phyloP scores from a whole-genome alignment of 768 basidiomycete genomes.

The Trametes cubensis region DNA sequence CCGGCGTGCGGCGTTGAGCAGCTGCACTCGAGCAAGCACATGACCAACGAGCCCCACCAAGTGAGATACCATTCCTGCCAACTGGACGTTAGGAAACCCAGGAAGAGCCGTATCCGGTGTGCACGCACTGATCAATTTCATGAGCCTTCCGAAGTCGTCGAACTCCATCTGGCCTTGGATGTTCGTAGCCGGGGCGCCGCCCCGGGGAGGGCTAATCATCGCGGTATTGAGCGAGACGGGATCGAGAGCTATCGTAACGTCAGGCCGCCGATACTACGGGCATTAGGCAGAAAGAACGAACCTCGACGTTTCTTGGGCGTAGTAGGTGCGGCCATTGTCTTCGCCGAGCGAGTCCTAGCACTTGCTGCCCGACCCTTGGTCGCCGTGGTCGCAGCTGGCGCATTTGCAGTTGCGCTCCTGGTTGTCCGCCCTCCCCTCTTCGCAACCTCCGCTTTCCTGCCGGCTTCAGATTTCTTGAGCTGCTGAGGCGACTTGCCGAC shows the following conservation, averaged over 20 bases:
- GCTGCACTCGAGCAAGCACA: slow-evolving; percentile 62
- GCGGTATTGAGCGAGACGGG: slow-evolving; percentile 28
- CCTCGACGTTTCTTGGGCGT: slow-evolving; percentile 49
- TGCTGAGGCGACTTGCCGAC: slow-evolving; percentile 9
- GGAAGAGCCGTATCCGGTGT: neutral
- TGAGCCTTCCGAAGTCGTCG: slow-evolving; percentile 38
- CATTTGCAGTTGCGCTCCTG: slow-evolving; percentile 8
- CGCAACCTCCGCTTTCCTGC: neutral
- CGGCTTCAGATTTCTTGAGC: neutral
- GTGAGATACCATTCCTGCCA: slow-evolving; percentile 55
- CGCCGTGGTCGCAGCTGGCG: neutral
- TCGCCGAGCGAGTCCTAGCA: slow-evolving; percentile 22
- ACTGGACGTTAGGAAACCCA: neutral
- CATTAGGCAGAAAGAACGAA: slow-evolving; percentile 6
- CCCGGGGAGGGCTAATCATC: slow-evolving; percentile 25
- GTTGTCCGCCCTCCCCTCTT: slow-evolving; percentile 6
- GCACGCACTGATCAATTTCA: slow-evolving; percentile 58
- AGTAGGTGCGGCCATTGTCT: slow-evolving; percentile 35
- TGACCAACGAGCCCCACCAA: slow-evolving; percentile 74
- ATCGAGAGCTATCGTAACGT: slow-evolving; percentile 17
- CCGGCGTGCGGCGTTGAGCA: slow-evolving; percentile 64
- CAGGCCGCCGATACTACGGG: neutral
- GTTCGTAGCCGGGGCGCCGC: neutral
- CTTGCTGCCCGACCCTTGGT: slow-evolving; percentile 1
- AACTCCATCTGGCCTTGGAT: slow-evolving; percentile 22